phyloP scores from a whole-genome alignment of 495 filamentous ascomycete genomes.

The Cladorrhinum samala region DNA sequence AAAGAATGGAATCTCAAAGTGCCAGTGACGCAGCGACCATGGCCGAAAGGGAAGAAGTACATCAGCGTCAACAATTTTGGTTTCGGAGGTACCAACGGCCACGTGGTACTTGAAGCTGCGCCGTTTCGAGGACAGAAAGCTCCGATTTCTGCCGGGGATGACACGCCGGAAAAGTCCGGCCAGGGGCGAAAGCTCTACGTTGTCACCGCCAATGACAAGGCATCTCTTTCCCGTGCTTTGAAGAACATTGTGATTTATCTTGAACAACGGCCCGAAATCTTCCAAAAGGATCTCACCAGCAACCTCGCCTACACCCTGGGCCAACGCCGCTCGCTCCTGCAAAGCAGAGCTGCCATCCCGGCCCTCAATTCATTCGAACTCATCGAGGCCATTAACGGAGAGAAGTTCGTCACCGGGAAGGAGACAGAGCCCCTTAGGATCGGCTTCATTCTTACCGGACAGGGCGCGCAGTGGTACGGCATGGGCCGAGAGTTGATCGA shows the following conservation, averaged over 20 bases:
- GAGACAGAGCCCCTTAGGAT: conserved; percentile 33
- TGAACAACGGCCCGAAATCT: conserved; percentile 42
- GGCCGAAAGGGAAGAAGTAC: conserved; percentile 32
- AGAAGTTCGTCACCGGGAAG: conserved; percentile 28
- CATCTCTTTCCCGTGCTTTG: conserved; percentile 29
- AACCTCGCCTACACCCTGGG: conserved; percentile 39
- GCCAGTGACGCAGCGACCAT: conserved; percentile 28
- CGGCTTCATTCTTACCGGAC: conserved; percentile 40
- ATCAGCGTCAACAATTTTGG: conserved; percentile 40
- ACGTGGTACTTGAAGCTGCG: conserved; percentile 46
- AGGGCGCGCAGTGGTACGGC: conserved; percentile 47
- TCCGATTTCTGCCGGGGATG: conserved; percentile 8
- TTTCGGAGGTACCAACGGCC: conserved; percentile 50
- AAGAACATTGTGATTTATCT: conserved; percentile 43
- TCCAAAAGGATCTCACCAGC: conserved; percentile 34
- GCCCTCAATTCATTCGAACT: conserved; percentile 40
- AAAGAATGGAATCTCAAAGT: conserved; percentile 42
- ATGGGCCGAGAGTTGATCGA: conserved; percentile 49
- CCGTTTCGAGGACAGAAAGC: conserved; percentile 17
- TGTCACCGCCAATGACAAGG: conserved; percentile 43
- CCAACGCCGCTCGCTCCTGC: conserved; percentile 33
- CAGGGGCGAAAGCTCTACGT: conserved; percentile 38
- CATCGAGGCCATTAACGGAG: conserved; percentile 39
- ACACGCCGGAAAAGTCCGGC: conserved; percentile 20
- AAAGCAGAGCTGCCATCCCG: conserved; percentile 38